Base-by-base conservation (phyloP, 305 asterid species). In the Solanum hybrid region DNA sequence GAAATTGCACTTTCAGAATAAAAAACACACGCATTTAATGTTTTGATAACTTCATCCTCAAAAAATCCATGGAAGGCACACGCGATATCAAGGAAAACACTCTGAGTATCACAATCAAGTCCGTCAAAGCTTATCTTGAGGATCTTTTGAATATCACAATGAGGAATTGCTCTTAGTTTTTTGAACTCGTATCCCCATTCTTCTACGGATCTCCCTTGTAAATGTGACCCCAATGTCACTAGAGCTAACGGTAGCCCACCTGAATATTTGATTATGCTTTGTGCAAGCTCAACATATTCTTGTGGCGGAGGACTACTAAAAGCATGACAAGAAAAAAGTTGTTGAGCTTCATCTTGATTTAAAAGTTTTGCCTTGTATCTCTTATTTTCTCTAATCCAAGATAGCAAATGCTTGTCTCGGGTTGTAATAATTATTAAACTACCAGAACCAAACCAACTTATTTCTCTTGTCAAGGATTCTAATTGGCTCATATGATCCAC, bases 211-310 rank as follows among this genome's bases (percentile, higher is more conserved):
- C 71, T 39, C 14, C 84, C 89, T 7, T 11, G 67, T 8, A 89
- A 80, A 36, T 33, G 24, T 12, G 88, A 89, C 5, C 90, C 90
- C 39, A 89, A 57, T 57, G 40, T 46, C 33, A 77, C 81, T 35
- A 89, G 88, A 7, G 88, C 88, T 82, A 89, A 89, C 5, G 90
- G 88, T 61, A 89, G 88, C 20, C 90, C 82, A 13, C 75, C 42
- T 7, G 64, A 12, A 39, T 80, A 34, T 11, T 42, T 13, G 35
- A 89, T 31, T 24, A 80, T 51, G 26, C 29, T 51, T 51, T 26
- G 18, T 36, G 83, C 75, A 6, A 36, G 28, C 3, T 34, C 13
- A 22, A 69, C 42, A 31, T 37, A 88, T 3, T 37, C 87, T 80
- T 35, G 37, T 35, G 0, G 37, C 2, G 37, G 37, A 35, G 37